Evolutionary conservation across 371 early-diverging fungal species (phyloP).

Genomic region (Lichtheimia hyalospora): DNA sequence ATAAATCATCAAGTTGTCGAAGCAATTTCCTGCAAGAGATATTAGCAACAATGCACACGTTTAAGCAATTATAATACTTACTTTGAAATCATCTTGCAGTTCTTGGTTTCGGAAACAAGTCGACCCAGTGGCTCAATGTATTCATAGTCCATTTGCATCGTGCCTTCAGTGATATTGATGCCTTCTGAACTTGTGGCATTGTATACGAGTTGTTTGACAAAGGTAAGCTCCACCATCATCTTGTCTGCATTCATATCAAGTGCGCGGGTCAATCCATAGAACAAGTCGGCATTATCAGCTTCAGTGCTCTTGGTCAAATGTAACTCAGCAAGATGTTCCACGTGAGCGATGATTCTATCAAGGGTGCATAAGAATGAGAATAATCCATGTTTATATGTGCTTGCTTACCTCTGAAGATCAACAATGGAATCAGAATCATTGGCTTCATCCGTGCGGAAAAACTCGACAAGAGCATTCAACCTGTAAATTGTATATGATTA

Average conservation of each 20-base stretch:
- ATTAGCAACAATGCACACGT: no score
- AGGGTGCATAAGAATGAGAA: not conserved
- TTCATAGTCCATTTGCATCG: conserved; percentile 54
- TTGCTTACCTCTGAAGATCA: conserved; percentile 50
- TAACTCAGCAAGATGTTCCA: conserved; percentile 67
- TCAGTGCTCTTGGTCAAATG: conserved; percentile 42
- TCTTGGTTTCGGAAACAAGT: conserved; percentile 60
- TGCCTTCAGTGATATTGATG: conserved; percentile 40
- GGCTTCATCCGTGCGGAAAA: conserved; percentile 72
- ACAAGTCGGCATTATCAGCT: conserved; percentile 47
- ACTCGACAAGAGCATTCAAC: conserved; percentile 66
- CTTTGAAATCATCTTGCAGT: conserved; percentile 61
- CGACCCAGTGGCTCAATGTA: conserved; percentile 58
- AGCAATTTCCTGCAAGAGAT: conserved; percentile 48
- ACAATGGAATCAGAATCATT: conserved; percentile 59
- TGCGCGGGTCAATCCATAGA: conserved; percentile 52
- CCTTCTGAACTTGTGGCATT: conserved; percentile 30
- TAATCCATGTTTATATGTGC: not conserved
- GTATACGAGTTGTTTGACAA: conserved; percentile 37
- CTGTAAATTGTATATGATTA: conserved; percentile 21
- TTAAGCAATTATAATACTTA: conserved; percentile 5
- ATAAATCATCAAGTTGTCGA: conserved; percentile 67
- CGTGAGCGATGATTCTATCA: conserved; percentile 56
- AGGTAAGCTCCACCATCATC: conserved; percentile 61
- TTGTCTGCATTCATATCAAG: conserved; percentile 69